phyloP scores from a whole-genome alignment of 768 basidiomycete species.

The Russula compacta region DNA sequence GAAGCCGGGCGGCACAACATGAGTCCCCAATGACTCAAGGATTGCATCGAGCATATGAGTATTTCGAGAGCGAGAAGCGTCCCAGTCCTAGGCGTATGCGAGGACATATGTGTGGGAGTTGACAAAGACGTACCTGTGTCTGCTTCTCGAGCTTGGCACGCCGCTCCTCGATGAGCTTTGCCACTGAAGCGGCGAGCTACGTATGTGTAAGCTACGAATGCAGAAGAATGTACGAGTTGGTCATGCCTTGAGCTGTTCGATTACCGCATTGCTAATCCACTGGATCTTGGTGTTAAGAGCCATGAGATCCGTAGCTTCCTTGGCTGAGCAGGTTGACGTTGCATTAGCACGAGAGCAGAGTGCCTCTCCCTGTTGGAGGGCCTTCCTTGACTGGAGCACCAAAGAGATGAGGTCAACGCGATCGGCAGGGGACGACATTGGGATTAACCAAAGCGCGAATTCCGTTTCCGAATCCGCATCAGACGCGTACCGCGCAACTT shows the following conservation, averaged over 20 bases:
- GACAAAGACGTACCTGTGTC: slow-evolving; percentile 40
- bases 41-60: slow-evolving; percentile 56
- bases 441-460: neutral
- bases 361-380: slow-evolving; percentile 67
- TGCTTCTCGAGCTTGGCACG: slow-evolving; percentile 49
- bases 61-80: slow-evolving; percentile 48
- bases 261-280: slow-evolving; percentile 66
- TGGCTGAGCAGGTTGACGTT: slow-evolving; percentile 57
- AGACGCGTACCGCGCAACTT: slow-evolving; percentile 5
- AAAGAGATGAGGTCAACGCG: slow-evolving; percentile 52
- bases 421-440: slow-evolving; percentile 10
- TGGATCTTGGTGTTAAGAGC: slow-evolving; percentile 72
- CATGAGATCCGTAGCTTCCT: slow-evolving; percentile 59
- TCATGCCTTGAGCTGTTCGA: slow-evolving; percentile 67
- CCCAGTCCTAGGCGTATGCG: slow-evolving; percentile 52
- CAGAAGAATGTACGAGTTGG: neutral
- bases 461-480: no score
- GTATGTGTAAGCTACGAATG: neutral
- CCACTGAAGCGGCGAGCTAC: slow-evolving; percentile 64
- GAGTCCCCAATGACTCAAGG: slow-evolving; percentile 62
- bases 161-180: slow-evolving; percentile 67
- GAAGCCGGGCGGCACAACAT: slow-evolving; percentile 71
- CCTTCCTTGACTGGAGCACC: slow-evolving; percentile 75
- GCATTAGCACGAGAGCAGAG: slow-evolving; percentile 61
- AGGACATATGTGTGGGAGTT: neutral